Base-by-base conservation (phyloP, 352 stramenopile species). In the Phytophthora macrochlamydospora region DNA sequence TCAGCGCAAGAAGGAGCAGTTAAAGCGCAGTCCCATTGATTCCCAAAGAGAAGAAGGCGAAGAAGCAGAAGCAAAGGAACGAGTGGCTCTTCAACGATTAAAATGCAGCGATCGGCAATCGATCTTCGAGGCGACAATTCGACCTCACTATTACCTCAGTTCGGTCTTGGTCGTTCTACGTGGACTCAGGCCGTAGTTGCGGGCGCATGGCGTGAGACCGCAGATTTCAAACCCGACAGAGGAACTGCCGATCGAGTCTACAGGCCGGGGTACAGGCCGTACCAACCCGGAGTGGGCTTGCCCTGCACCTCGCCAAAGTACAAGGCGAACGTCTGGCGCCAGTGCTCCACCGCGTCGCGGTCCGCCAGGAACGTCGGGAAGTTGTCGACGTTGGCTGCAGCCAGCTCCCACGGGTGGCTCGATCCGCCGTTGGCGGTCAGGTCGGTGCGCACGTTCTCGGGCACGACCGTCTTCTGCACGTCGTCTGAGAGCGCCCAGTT, bases 1-100 rank as follows among this genome's bases (percentile, higher is more conserved):
- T 33, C 77, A 82, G 55, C 73, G 75, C 32, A 83, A 89, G 30
- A 91, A n/a, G n/a, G n/a, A n/a, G n/a, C n/a, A n/a, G n/a, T n/a
- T n/a, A n/a, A n/a, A n/a, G n/a, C n/a, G n/a, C n/a, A n/a, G n/a
- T n/a, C n/a, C n/a, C n/a, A n/a, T n/a, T n/a, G n/a, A n/a, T n/a
- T n/a, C n/a, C n/a, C n/a, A 81, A 80, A 1, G 85, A 93, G 62
- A 96, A 96, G 70, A 96, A 96, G 62, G 80, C 85, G 18, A 92
- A 92, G 64, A 93, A 94, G 54, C 75, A 85, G 30, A 93, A 94
- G 70, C 79, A 90, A 54, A 87, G 81, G 66, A 94, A 93, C 67
- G 84, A 94, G 57, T 95, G 88, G 88, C 79, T 95, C 51, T 95
- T 81, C 63, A 79, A 81, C 42, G 88, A 94, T 70, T 95, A 76